phyloP scores from a whole-genome alignment of 1,139 yeast species.

The Geotrichum klebahnii region DNA sequence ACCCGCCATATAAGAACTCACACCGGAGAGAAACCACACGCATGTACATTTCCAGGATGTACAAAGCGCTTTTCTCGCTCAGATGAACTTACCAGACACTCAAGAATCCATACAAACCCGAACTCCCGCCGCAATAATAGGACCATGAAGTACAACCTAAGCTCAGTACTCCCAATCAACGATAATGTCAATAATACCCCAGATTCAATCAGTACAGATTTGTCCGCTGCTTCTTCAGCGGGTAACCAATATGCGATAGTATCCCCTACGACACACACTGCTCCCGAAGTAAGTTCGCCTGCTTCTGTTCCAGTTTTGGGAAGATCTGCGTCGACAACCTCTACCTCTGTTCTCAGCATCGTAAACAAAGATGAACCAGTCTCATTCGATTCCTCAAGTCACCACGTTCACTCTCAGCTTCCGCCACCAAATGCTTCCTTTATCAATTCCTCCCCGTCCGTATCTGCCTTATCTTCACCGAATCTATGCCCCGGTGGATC shows the following conservation, averaged over 20 bases:
- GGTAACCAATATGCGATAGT: slow-evolving; percentile 10
- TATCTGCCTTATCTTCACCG: slow-evolving; percentile 6
- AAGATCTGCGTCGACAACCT: too few species aligned
- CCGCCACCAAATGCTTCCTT: slow-evolving; percentile 1
- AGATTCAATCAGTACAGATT: background rate
- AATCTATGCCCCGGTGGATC: background rate
- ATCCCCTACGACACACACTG: too few species aligned
- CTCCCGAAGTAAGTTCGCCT: slow-evolving; percentile 19
- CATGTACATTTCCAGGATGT: slow-evolving; percentile 84
- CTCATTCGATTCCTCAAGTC: background rate
- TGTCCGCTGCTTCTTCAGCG: slow-evolving; percentile 3
- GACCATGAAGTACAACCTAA: slow-evolving; percentile 31
- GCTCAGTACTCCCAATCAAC: slow-evolving; percentile 32
- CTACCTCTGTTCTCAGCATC: slow-evolving; percentile 10
- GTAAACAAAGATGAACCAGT: slow-evolving; percentile 12
- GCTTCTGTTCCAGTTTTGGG: too few species aligned
- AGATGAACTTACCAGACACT: slow-evolving; percentile 87
- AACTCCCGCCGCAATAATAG: slow-evolving; percentile 54
- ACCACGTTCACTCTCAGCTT: background rate
- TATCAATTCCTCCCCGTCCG: slow-evolving; percentile 1
- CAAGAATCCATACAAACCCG: slow-evolving; percentile 81
- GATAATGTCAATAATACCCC: slow-evolving; percentile 24
- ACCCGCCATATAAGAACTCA: slow-evolving; percentile 92
- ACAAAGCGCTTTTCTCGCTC: slow-evolving; percentile 77
- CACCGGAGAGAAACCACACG: slow-evolving; percentile 93